Evolutionary conservation across 352 stramenopile genomes (phyloP).

Genomic region (Thalassiosira mediterranea): DNA sequence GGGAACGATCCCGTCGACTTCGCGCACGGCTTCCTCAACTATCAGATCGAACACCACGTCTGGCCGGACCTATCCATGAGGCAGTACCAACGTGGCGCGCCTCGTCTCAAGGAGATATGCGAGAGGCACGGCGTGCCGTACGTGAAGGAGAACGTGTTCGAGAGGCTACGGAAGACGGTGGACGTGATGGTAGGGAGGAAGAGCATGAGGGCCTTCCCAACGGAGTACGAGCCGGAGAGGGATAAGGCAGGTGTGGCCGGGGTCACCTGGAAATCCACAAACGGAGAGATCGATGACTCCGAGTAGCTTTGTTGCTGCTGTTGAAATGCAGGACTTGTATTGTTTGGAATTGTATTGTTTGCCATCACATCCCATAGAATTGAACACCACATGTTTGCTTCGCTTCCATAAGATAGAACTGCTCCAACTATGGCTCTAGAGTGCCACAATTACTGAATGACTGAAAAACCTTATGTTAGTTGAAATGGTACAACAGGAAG

Average conservation of each 20-base stretch:
- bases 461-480: too few relatives aligned
- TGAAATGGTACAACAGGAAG: too few relatives aligned
- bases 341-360: slow-evolving; percentile 13
- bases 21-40: slow-evolving; percentile 70
- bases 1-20: slow-evolving; percentile 74
- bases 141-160: slow-evolving; percentile 73
- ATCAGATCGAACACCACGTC: slow-evolving; percentile 76
- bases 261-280: slow-evolving; percentile 53
- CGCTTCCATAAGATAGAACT: too few relatives aligned
- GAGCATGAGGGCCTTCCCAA: slow-evolving; percentile 73
- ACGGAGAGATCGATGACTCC: slow-evolving; percentile 53
- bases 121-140: slow-evolving; percentile 73
- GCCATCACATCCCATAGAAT: too few relatives aligned
- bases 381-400: too few relatives aligned
- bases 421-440: too few relatives aligned
- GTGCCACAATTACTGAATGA: too few relatives aligned
- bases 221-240: slow-evolving; percentile 53
- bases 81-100: slow-evolving; percentile 70
- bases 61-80: slow-evolving; percentile 78
- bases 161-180: slow-evolving; percentile 69
- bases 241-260: slow-evolving; percentile 41
- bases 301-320: background rate
- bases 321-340: too few relatives aligned
- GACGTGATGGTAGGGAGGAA: slow-evolving; percentile 78
- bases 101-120: slow-evolving; percentile 74